Base-by-base conservation (phyloP, 106 monocot genomes). In the Phalaenopsis equestris region DNA sequence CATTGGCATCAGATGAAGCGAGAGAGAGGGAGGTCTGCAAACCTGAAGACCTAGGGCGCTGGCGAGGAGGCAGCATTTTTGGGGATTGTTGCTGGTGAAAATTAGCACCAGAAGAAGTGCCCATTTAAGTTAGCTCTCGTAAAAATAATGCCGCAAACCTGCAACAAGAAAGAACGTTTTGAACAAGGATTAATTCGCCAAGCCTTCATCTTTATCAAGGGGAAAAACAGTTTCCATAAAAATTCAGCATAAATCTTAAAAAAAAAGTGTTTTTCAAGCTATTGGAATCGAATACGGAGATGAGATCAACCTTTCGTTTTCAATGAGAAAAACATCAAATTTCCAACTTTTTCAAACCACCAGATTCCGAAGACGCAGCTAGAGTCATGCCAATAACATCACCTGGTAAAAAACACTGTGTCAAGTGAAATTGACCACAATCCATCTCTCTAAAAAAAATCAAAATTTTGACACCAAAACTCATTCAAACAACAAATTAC, bases 31-130 rank as follows among this genome's bases (percentile, higher is more conserved):
- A 84, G 0, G 91, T 85, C 46, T 90, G 96, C 17, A 89, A 77
- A 1, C 88, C 82, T 8, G 85, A 58, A 8, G 87, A 76, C 42
- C 84, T 80, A 1, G 83, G 90, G 67, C 86, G 89, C 75, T 94
- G 92, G 61, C 86, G 90, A 45, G 97, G 94, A 16, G 92, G 94
- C 12, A 92, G 80, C 92, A 92, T 87, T 67, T 86, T 81, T 1
- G 87, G 84, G 19, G 87, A 76, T 72, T 56, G 80, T 45, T 89
- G 89, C 72, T 94, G 90, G 75, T 90, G 84, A 82, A 90, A 87
- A 73, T 94, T 91, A 38, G 94, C 90, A 30, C 94, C 96, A 6
- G 94, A 98, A 14, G 94, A 92, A 17, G 92, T 86, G 3, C 90
- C 92, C 94, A 94, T 98, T 75, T 80, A 18, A 43, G 11, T 19